Base-by-base conservation (phyloP, 1,139 yeast genomes). In the Yamadazyma kanchanaburiensis region DNA sequence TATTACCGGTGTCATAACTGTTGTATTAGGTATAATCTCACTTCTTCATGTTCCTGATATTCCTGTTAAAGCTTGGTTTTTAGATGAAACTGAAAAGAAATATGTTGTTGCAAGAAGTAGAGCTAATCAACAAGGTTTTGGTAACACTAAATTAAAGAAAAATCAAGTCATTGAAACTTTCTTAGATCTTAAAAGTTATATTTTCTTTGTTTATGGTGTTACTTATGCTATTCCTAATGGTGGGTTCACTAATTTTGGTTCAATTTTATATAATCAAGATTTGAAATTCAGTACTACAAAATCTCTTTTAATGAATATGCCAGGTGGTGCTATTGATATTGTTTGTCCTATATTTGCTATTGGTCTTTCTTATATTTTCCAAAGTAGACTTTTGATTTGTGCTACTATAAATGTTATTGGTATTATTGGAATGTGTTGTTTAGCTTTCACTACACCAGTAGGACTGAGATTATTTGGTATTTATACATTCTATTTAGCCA, bases 71-170 rank as follows among this genome's bases (percentile, higher is more conserved):
- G 65, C 66, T 6, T 57, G 60, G 59, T 60, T 53, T 30, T 58
- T 77, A 28, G 55, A 58, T 8, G 68, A 63, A 7, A 58, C 63
- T 18, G 85, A 80, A 39, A 72, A 70, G 33, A 37, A 42, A 11
- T 37, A 55, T 21, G 64, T 57, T 4, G 63, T 63, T 20, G 60
- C 63, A 33, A 42, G 66, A 39, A 49, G 58, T 19, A 54, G 69
- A 46, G 45, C 41, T 2, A 68, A 69, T 38, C 58, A 62, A 30
- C 73, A 79, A 44, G 81, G 83, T 12, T 73, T 76, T 37, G 81
- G 81, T 28, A 72, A 72, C 42, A 65, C 60, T 34, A 59, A 62
- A 25, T 66, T 76, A 53, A 79, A 80, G 43, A 57, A 49, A 48
- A 53, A 71, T 29, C 88, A 80, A 48, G 58, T 22, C 12, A 24